These are phyloP conservation scores for Nelumbo lutea DNA, from an alignment of 164 flowering plant genomes.

Conservation along the genomic window DNA sequence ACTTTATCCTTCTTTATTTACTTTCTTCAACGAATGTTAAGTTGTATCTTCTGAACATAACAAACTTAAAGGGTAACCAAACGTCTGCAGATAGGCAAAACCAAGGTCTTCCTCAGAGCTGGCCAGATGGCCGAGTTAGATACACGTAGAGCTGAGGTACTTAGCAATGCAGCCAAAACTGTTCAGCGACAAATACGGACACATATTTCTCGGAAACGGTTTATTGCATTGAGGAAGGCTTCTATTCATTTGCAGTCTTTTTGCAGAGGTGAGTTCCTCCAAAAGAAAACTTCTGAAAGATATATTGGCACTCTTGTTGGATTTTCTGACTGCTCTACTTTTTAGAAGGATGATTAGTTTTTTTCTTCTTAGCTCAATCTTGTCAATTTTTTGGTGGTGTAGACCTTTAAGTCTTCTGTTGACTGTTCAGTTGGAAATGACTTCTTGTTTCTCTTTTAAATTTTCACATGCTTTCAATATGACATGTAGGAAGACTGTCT, in stretches of 20 bases:
- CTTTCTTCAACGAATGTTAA: background rate
- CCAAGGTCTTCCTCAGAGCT: conserved; percentile 81
- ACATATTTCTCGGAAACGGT: conserved; percentile 52
- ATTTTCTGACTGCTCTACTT: too few species aligned
- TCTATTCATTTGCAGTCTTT: conserved; percentile 50
- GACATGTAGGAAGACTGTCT: conserved; percentile 55
- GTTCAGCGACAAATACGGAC: conserved; percentile 57
- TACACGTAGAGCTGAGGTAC: conserved; percentile 58
- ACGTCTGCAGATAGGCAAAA: conserved; percentile 66
- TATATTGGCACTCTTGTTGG: too few species aligned
- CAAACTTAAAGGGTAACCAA: background rate
- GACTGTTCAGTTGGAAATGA: too few species aligned
- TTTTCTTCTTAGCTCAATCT: too few species aligned
- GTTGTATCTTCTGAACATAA: too few species aligned
- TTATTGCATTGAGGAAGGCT: conserved; percentile 43
- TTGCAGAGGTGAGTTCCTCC: conserved; percentile 58
- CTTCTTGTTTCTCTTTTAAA: background rate
- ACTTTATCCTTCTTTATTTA: background rate
- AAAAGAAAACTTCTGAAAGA: conserved; percentile 2
- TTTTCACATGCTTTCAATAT: background rate
- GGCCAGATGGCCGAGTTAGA: conserved; percentile 97
- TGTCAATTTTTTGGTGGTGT: too few species aligned
- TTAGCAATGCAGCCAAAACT: conserved; percentile 48
- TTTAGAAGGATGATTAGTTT: too few species aligned
- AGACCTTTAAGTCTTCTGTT: too few species aligned